Evolutionary conservation across 768 basidiomycete species (phyloP), one percentile per base, ranked within the genome.

Genomic region (Boletus vinaceobasis): DNA sequence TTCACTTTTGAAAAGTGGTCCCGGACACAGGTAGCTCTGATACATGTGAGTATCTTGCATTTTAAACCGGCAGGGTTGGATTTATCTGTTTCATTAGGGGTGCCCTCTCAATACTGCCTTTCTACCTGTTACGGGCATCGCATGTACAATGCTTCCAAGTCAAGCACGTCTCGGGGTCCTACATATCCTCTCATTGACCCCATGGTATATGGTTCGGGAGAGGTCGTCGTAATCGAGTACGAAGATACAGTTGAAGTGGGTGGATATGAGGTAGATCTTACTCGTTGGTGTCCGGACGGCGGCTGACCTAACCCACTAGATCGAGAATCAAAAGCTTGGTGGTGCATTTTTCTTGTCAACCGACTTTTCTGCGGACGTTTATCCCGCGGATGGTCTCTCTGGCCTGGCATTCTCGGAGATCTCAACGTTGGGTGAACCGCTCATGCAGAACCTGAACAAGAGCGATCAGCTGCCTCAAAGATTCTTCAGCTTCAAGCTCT

Each of bases 11-110:
- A 29, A 13, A 31, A 78, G 78, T 78, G 57, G 76, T 77, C 56
- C 77, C 78, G 53, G 79, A 80, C 59, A 80, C 79, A 10, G 77
- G 80, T 40, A 79, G 78, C 43, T 72, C 76, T 55, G 81, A 83
- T 60, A 61, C 78, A 13, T 55, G 65, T 60, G 49, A 49, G 66
- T 50, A 6, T 26, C 36, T 8, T 26, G 27, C 14, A n/a, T 27
- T n/a, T 14, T 36, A 15, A 27, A 19, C 9, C 0, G 4, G 13
- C 14, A n/a, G 42, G 3, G 7, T 8, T n/a, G 23, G 5, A 8
- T n/a, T 61, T 19, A 57, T 31, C 21, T 8, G 44, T 35, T 37
- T 31, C 35, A 2, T 33, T n/a, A 66, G 78, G 79, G 65, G 48
- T 79, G 9, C 66, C 73, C 23, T 49, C 53, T 8, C 13, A 53